phyloP scores from a whole-genome alignment of 257 asterid species.

The Lantana camara region DNA sequence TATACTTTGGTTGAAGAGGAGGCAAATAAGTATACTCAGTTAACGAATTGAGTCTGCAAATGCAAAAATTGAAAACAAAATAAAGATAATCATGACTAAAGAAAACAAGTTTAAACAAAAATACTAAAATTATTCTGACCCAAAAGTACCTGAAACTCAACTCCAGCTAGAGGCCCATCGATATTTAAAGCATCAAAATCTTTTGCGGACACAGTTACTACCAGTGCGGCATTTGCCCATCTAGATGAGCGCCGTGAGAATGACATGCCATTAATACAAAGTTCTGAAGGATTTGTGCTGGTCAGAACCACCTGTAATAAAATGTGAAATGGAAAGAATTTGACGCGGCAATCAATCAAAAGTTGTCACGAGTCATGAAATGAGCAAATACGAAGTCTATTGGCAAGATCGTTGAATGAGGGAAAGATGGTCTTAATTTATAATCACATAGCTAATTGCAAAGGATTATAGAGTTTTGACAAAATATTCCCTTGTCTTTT shows the following conservation, averaged over 20 bases:
- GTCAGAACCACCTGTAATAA: slow-evolving; percentile 88
- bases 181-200: slow-evolving; percentile 68
- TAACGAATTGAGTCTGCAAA: too few species aligned
- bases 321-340: slow-evolving; percentile 21
- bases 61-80: too few species aligned
- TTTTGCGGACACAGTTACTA: slow-evolving; percentile 67
- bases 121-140: slow-evolving; percentile 1
- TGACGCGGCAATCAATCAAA: slow-evolving; percentile 10
- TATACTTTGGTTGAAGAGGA: too few species aligned
- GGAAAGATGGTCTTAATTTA: neutral
- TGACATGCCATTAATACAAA: slow-evolving; percentile 95
- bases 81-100: neutral
- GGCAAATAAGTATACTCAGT: too few species aligned
- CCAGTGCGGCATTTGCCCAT: slow-evolving; percentile 98
- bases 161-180: slow-evolving; percentile 89
- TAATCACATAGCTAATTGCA: neutral
- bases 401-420: slow-evolving; percentile 9
- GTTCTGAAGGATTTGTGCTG: slow-evolving; percentile 84
- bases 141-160: slow-evolving; percentile 78
- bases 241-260: slow-evolving; percentile 87
- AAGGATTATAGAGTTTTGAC: neutral
- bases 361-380: neutral
- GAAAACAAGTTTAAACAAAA: neutral
- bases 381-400: neutral
- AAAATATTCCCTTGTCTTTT: neutral